Conservation (phyloP, 768 basidiomycete genomes). For the Tylopilus balloui region DNA sequence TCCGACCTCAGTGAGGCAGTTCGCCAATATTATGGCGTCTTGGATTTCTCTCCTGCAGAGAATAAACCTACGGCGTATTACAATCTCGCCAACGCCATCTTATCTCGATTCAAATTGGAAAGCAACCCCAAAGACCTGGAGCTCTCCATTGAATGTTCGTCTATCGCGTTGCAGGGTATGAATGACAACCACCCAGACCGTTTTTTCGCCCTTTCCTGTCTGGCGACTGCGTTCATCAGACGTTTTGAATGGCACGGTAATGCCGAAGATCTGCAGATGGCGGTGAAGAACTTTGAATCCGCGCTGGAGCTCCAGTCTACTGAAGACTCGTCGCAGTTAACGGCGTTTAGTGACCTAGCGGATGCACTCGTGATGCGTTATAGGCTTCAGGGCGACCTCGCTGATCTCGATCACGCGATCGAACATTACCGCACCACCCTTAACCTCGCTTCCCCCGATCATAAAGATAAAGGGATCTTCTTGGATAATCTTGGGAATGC, state of each 20-base stretch:
- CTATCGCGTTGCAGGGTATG: conserved; percentile 16
- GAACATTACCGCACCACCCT: conserved; percentile 23
- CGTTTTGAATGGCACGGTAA: conserved; percentile 18
- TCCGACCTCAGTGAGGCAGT: conserved; percentile 24
- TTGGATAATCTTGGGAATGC: conserved; percentile 23
- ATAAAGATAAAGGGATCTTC: conserved; percentile 12
- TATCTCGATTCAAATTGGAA: conserved; percentile 27
- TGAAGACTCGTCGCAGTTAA: conserved; percentile 13
- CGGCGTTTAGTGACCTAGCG: conserved; percentile 25
- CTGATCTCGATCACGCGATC: conserved; percentile 30
- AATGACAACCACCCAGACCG: conserved; percentile 14
- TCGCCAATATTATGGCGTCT: conserved; percentile 18
- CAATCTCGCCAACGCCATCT: conserved; percentile 30
- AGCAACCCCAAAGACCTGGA: conserved; percentile 20
- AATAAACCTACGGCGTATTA: conserved; percentile 21
- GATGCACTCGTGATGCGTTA: conserved; percentile 28
- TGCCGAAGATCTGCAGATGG: conserved; percentile 25
- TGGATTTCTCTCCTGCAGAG: conserved; percentile 17
- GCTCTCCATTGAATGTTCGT: conserved; percentile 21
- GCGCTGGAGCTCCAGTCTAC: conserved; percentile 17
- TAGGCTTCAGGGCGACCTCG: conserved; percentile 11
- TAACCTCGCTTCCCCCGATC: conserved; percentile 11
- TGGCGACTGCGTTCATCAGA: conserved; percentile 23
- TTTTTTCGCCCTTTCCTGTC: conserved; percentile 16
- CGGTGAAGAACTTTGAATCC: conserved; percentile 22